Percentiles rank a stretch among this genome's conserved stretches.
Conservation (phyloP, 129 eudicot species). For the Logfia minima region DNA sequence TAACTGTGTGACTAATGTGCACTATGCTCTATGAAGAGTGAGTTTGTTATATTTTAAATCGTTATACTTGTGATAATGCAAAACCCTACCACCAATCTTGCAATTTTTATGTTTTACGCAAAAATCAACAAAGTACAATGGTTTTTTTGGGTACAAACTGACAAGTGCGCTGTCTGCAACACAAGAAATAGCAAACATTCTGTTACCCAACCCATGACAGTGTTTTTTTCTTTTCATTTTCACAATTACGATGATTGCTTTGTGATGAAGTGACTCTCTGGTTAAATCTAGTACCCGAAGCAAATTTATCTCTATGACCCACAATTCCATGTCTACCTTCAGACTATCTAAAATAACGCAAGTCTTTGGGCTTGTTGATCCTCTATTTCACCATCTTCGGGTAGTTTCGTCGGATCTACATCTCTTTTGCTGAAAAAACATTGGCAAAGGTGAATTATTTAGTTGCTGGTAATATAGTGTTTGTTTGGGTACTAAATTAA, state of each 20-base stretch:
- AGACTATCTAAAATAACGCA: too few species aligned
- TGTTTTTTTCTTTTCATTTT: too few species aligned
- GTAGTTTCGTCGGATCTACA: not conserved
- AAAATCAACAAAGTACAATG: not conserved
- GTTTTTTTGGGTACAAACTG: not conserved
- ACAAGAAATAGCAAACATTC: too few species aligned
- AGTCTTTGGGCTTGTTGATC: too few species aligned
- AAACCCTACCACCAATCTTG: not conserved
- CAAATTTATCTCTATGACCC: too few species aligned
- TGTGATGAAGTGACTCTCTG: too few species aligned
- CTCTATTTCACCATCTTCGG: not conserved
- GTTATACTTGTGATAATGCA: not conserved
- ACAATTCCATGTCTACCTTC: too few species aligned
- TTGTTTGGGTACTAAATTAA: not conserved
- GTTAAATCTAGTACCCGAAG: too few species aligned
- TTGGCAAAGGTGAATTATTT: slow-evolving; percentile 17
- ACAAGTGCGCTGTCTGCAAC: not conserved
- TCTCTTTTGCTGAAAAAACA: not conserved
- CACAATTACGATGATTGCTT: too few species aligned
- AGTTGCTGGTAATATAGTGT: not conserved
- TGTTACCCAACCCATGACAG: too few species aligned
- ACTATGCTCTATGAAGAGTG: not conserved
- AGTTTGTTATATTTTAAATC: not conserved
- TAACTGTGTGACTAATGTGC: not conserved
- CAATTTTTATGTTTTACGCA: not conserved